Percentiles rank a stretch among this genome's conserved stretches.
phyloP scores from a whole-genome alignment of 345 rosid species.

The Carallia pectinifolia region DNA sequence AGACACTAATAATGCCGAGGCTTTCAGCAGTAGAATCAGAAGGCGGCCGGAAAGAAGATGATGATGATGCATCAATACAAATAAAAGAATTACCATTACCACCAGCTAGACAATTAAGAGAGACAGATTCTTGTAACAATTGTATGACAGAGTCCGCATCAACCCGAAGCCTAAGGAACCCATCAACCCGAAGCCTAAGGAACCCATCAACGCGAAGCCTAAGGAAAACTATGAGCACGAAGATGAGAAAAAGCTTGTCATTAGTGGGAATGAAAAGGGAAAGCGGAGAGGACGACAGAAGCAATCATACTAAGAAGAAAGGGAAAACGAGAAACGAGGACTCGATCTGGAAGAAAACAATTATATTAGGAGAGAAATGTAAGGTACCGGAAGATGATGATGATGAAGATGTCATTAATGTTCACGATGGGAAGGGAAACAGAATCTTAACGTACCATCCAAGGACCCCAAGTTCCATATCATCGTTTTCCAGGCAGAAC shows the following conservation, averaged over 20 bases:
- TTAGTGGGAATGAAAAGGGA: constrained; percentile 24
- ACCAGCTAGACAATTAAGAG: constrained; percentile 31
- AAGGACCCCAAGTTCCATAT: constrained; percentile 31
- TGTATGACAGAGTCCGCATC: constrained; percentile 19
- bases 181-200: constrained; percentile 7
- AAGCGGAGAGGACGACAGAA: constrained; percentile 1
- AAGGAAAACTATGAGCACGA: constrained; percentile 21
- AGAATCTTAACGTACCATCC: constrained; percentile 42
- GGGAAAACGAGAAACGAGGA: constrained; percentile 46
- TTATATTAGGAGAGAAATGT: constrained; percentile 74
- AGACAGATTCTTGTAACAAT: constrained; percentile 30
- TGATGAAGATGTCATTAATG: constrained; percentile 22
- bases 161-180: constrained; percentile 1
- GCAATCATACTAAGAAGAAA: constrained; percentile 15
- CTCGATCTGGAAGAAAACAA: constrained; percentile 55
- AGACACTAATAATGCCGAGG: background rate
- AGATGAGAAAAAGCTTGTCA: constrained; percentile 40
- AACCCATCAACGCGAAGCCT: constrained; percentile 10
- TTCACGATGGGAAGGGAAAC: constrained; percentile 43
- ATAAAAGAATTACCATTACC: constrained; percentile 41
- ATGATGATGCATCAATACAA: background rate
- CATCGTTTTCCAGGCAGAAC: constrained; percentile 38
- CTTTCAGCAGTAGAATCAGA: constrained; percentile 4
- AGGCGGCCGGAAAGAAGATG: background rate
- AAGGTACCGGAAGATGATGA: constrained; percentile 44